Conservation (phyloP, 441 rosid genomes). For the Gossypium gossypioides region DNA sequence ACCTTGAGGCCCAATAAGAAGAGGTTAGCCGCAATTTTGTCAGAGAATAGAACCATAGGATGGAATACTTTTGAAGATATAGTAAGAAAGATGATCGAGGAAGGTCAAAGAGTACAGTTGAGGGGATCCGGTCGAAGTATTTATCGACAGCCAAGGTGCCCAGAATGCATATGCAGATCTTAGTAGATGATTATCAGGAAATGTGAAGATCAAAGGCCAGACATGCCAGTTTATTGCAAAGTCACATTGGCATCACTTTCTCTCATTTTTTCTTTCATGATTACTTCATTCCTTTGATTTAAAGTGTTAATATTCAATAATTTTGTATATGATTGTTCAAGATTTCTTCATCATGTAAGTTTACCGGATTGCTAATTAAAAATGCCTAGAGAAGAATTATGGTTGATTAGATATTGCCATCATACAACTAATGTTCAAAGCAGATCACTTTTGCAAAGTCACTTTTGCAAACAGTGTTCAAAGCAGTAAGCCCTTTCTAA, state of each 20-base stretch:
- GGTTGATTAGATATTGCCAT: background rate
- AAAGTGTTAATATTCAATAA: background rate
- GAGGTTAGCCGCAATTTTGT: slow-evolving; percentile 73
- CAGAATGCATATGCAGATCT: slow-evolving; percentile 72
- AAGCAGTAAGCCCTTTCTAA: background rate
- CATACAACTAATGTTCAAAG: background rate
- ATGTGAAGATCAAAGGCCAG: background rate
- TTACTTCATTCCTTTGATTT: background rate
- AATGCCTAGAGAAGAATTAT: background rate
- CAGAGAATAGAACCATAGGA: slow-evolving; percentile 39
- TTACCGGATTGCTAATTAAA: background rate
- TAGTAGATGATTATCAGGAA: slow-evolving; percentile 1
- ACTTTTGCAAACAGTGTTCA: slow-evolving; percentile 1
- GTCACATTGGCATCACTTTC: background rate
- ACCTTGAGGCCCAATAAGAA: slow-evolving; percentile 80
- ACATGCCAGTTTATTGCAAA: background rate
- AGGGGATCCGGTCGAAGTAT: slow-evolving; percentile 68
- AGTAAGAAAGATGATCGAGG: slow-evolving; percentile 61
- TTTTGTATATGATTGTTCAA: background rate
- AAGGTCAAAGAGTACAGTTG: slow-evolving; percentile 47
- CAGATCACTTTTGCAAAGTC: background rate
- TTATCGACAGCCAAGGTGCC: slow-evolving; percentile 78
- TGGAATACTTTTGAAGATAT: slow-evolving; percentile 60
- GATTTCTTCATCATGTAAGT: background rate
- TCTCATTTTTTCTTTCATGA: background rate